Base-by-base conservation (phyloP, 768 basidiomycete species). In the Crucibulum laeve region DNA sequence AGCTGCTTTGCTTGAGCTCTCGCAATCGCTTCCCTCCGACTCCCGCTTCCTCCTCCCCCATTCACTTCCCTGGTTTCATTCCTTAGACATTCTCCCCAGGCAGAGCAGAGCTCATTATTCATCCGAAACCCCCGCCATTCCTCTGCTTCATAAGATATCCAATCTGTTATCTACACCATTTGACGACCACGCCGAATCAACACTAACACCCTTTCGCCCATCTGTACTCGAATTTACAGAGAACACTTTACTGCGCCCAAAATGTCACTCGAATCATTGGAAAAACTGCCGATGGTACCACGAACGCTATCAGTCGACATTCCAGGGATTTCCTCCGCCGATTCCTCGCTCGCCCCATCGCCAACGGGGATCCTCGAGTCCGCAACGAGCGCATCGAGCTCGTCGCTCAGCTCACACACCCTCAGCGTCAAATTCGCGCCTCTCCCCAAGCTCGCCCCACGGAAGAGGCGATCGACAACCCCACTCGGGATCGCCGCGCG, bases 401-500 rank as follows among this genome's bases (percentile, higher is more conserved):
- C 53, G 19, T 55, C 55, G 5, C 42, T 58, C 13, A 50, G 48
- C 25, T 33, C 53, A 13, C 58, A 53, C 10, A 49, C 43, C 14
- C 55, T 66, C 28, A 71, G 63, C 39, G 71, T 84, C 34, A 74
- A 67, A 48, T 84, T 84, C 43, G 81, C 81, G 1, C 81, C 81
- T 0, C 61, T 84, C 18, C 81, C 81, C 1, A 64, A 74, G 44
- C 57, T 72, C 1, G 76, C 69, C 15, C 74, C 75, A 2, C 67
- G 71, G 17, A 72, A 71, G 50, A 70, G 74, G 35, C 68, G 72
- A 17, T 76, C 70, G 4, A 55, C 65, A 26, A 63, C 66, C 3
- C 81, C 80, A 4, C 60, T 82, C 3, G 81, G 81, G 3, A 72
- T 79, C 47, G 71, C 79, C 24, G 77, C 73, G 1, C 70, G 74